Evolutionary conservation across 345 rosid genomes (phyloP).

Genomic region (Camelina sativa): DNA sequence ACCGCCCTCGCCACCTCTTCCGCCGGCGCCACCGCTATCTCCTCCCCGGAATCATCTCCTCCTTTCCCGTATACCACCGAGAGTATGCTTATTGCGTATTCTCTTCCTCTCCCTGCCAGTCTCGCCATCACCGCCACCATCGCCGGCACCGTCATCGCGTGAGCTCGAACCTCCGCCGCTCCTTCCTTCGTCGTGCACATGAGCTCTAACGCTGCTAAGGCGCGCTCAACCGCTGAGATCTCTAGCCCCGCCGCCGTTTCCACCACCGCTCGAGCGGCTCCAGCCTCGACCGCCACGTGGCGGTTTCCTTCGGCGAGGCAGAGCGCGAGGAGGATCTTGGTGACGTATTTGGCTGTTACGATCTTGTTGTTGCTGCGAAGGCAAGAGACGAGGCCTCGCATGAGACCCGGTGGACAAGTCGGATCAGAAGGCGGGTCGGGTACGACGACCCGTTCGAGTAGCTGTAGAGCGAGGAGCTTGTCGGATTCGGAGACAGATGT

Average conservation of each 20-base stretch:
- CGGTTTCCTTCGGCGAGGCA: constrained; percentile 79
- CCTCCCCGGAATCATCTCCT: constrained; percentile 28
- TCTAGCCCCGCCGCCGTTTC: constrained; percentile 74
- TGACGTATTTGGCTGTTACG: constrained; percentile 64
- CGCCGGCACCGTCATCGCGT: constrained; percentile 85
- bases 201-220: constrained; percentile 80
- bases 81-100: constrained; percentile 81
- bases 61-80: constrained; percentile 58
- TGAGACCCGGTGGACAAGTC: constrained; percentile 66
- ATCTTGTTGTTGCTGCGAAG: constrained; percentile 51
- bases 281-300: constrained; percentile 80
- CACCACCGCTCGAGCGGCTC: constrained; percentile 71
- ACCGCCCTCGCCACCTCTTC: constrained; percentile 93
- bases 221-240: constrained; percentile 71
- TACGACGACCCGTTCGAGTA: constrained; percentile 68
- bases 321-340: constrained; percentile 74
- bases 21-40: constrained; percentile 62
- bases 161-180: constrained; percentile 75
- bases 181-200: constrained; percentile 78
- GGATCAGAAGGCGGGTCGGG: constrained; percentile 82
- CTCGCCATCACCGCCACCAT: constrained; percentile 93
- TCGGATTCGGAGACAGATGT: constrained; percentile 59
- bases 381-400: constrained; percentile 64
- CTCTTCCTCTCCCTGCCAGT: constrained; percentile 77
- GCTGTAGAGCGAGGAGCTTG: constrained; percentile 70